phyloP scores from a whole-genome alignment of 441 rosid genomes.

The Raphanus hybrid region DNA sequence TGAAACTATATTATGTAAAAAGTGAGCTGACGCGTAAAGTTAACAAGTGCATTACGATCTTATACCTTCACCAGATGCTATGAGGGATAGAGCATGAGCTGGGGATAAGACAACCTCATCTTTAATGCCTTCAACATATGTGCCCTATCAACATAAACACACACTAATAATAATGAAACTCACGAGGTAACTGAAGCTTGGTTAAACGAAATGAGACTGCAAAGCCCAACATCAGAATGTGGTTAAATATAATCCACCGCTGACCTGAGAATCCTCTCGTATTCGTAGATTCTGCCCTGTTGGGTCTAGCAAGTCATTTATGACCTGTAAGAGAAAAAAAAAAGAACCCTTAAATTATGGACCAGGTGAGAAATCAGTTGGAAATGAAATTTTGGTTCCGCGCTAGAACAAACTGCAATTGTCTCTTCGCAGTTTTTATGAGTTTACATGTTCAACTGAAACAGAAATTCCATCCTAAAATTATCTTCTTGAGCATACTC shows the following conservation, averaged over 20 bases:
- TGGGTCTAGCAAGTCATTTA: slow-evolving; percentile 95
- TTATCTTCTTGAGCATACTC: slow-evolving; percentile 12
- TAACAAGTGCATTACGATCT: slow-evolving; percentile 9
- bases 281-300: slow-evolving; percentile 97
- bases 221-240: slow-evolving; percentile 16
- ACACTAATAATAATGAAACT: slow-evolving; percentile 24
- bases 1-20: slow-evolving; percentile 22
- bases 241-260: slow-evolving; percentile 22
- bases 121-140: slow-evolving; percentile 96
- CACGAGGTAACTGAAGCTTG: slow-evolving; percentile 25
- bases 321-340: slow-evolving; percentile 64
- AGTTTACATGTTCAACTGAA: slow-evolving; percentile 6
- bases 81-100: slow-evolving; percentile 97
- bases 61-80: slow-evolving; percentile 99
- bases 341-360: slow-evolving; percentile 14
- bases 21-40: slow-evolving; percentile 26
- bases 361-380: slow-evolving; percentile 29
- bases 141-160: slow-evolving; percentile 72
- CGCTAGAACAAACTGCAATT: slow-evolving; percentile 9
- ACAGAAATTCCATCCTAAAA: not conserved
- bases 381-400: slow-evolving; percentile 8
- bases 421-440: slow-evolving; percentile 18
- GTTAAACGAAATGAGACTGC: slow-evolving; percentile 16
- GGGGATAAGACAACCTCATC: slow-evolving; percentile 99
- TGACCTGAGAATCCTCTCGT: slow-evolving; percentile 98